A percentile compares a stretch with the other conserved stretches of the same genome.
phyloP scores from a whole-genome alignment of 2,329 filamentous ascomycete species.

The Nemania abortiva region DNA sequence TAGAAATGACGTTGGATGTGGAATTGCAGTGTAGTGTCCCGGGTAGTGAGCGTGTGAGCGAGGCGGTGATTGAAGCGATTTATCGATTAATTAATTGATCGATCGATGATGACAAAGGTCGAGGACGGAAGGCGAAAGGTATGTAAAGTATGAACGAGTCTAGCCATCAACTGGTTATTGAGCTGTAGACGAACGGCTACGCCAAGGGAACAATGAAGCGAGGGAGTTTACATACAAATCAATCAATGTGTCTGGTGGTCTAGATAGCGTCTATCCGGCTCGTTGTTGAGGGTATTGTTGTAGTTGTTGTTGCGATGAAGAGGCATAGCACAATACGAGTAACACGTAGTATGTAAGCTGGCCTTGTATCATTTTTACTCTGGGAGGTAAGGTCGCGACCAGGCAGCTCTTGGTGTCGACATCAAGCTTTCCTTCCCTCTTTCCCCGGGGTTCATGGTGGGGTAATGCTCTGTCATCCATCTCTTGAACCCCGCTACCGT shows the following conservation, averaged over 20 bases:
- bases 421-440: conserved; percentile 28
- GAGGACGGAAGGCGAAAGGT: not conserved
- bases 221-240: not conserved
- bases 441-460: conserved; percentile 23
- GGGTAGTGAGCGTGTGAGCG: not conserved
- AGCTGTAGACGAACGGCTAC: no score
- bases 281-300: not conserved
- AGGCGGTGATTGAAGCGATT: not conserved
- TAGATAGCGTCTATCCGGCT: no score
- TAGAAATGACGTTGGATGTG: not conserved
- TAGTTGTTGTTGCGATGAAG: not conserved
- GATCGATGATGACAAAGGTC: not conserved
- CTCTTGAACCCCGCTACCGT: conserved; percentile 25
- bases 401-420: conserved; percentile 40
- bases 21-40: not conserved
- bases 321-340: not conserved
- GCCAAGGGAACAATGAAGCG: not conserved
- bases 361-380: no score
- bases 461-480: conserved; percentile 23
- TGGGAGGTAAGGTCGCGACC: not conserved
- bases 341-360: no score
- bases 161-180: no score
- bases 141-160: no score
- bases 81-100: not conserved
- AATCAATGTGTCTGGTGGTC: not conserved